These are phyloP conservation scores for Chytridiales sp. DNA, from an alignment of 371 early-diverging fungal species.

Conservation along the genomic window DNA sequence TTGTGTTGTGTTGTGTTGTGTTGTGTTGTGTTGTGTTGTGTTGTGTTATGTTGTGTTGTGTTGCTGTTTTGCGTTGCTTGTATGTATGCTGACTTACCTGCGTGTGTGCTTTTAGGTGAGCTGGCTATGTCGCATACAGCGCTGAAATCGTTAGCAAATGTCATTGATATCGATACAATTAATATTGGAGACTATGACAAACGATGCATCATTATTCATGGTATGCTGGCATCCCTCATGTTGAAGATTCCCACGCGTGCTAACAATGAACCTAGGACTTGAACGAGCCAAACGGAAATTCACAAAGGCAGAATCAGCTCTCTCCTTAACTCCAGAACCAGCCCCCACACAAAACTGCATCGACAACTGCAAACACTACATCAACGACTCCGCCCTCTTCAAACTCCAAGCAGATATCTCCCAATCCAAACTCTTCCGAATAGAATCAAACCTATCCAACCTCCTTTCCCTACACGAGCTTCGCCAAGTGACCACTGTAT, in stretches of 20 bases:
- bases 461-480: conserved; percentile 46
- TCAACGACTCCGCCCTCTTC: conserved; percentile 50
- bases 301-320: conserved; percentile 7
- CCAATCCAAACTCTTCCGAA: conserved; percentile 42
- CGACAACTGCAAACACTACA: conserved; percentile 42
- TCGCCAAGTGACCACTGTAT: conserved; percentile 55
- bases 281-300: conserved; percentile 39
- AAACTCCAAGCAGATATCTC: conserved; percentile 54
- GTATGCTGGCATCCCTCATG: background rate
- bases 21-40: background rate
- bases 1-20: background rate
- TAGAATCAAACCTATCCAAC: conserved; percentile 37
- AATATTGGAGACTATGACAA: conserved; percentile 48
- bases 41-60: background rate
- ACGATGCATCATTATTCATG: conserved; percentile 46
- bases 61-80: background rate
- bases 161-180: conserved; percentile 43
- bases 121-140: conserved; percentile 52
- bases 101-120: conserved; percentile 38
- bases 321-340: conserved; percentile 11
- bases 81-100: background rate
- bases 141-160: conserved; percentile 34
- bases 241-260: background rate
- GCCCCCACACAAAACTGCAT: conserved; percentile 14
- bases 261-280: conserved; percentile 19